These are phyloP conservation scores for Aureobasidium uvarum DNA, from an alignment of 2,329 filamentous ascomycete genomes.

Conservation along the genomic window DNA sequence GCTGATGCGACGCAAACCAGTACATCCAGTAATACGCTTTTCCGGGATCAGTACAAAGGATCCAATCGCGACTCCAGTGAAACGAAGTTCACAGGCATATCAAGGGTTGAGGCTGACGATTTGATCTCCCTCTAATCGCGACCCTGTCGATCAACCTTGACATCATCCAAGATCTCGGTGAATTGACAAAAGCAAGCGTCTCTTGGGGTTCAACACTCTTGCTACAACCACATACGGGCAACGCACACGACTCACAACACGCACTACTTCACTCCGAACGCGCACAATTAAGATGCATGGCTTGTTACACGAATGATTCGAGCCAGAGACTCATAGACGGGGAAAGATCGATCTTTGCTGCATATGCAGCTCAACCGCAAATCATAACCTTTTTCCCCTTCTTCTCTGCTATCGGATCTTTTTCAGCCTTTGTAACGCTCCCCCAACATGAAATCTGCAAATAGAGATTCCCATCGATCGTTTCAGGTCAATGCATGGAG, in stretches of 20 bases:
- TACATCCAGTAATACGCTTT: neutral
- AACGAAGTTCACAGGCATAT: neutral
- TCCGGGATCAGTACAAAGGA: neutral
- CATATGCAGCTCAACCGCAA: neutral
- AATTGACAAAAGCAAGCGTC: constrained; percentile 13
- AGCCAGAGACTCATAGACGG: too few relatives aligned
- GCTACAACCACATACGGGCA: constrained; percentile 5
- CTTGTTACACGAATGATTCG: neutral
- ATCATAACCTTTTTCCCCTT: neutral
- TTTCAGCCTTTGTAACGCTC: neutral
- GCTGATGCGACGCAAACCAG: neutral
- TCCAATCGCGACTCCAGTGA: too few relatives aligned
- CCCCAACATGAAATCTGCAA: neutral
- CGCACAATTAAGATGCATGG: neutral
- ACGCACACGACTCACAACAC: constrained; percentile 1
- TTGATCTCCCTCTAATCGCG: neutral
- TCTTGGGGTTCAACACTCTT: constrained; percentile 4
- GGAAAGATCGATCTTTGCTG: neutral
- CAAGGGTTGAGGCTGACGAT: neutral
- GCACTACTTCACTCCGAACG: neutral
- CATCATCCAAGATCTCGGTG: constrained; percentile 15
- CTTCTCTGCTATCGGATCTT: neutral
- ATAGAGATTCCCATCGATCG: neutral
- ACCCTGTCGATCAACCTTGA: constrained; percentile 14
- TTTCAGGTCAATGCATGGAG: neutral